Evolutionary conservation across 371 early-diverging fungal species (phyloP).

Genomic region (Lichtheimia hyalospora): DNA sequence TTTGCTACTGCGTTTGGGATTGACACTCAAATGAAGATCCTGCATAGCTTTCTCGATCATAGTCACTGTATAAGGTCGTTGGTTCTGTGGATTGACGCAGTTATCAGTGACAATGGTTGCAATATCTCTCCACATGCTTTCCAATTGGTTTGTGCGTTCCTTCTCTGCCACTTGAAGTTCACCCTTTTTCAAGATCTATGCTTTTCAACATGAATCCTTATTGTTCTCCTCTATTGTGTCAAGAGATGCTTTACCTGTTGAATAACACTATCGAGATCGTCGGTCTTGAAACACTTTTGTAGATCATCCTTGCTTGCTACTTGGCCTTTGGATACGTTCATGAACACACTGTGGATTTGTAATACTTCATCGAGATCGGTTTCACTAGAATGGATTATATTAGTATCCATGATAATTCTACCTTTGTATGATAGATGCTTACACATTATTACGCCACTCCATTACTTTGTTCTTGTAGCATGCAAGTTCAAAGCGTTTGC

Average conservation of each 20-base stretch:
- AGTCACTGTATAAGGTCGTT: conserved; percentile 92
- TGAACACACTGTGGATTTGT: conserved; percentile 90
- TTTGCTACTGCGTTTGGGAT: conserved; percentile 86
- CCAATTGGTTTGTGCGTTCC: conserved; percentile 87
- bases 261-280: conserved; percentile 80
- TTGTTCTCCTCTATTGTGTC: too few species aligned
- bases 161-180: conserved; percentile 95
- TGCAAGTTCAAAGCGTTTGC: conserved; percentile 97
- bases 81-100: conserved; percentile 94
- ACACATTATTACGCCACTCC: conserved; percentile 94
- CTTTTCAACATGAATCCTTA: not conserved
- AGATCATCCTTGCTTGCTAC: conserved; percentile 90
- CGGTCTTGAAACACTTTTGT: conserved; percentile 84
- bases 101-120: conserved; percentile 92
- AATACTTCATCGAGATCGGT: conserved; percentile 96
- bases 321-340: conserved; percentile 96
- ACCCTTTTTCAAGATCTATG: conserved; percentile 88
- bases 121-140: conserved; percentile 84
- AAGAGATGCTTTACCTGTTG: conserved; percentile 57
- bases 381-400: conserved; percentile 62
- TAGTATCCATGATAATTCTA: too few species aligned
- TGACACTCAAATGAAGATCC: conserved; percentile 89
- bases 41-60: conserved; percentile 97
- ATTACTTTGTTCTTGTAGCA: conserved; percentile 99
- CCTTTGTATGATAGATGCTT: conserved; percentile 24